These are phyloP conservation scores for Macrophomina phaseolina DNA, from an alignment of 2,329 filamentous ascomycete species.

Conservation along the genomic window DNA sequence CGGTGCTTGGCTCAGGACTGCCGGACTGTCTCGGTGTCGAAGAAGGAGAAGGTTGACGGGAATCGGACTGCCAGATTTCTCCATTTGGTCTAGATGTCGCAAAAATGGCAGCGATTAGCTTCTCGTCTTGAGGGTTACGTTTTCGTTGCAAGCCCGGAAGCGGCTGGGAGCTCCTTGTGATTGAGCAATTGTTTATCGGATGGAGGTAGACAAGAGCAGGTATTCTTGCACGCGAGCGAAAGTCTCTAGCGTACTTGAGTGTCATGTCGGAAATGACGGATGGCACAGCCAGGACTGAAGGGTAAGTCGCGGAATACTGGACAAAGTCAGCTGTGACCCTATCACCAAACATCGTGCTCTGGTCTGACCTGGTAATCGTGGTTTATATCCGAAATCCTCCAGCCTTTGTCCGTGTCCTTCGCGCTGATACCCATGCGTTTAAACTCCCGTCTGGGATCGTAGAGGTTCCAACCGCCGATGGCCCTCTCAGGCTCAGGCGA, in stretches of 20 bases:
- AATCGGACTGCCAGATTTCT: constrained; percentile 18
- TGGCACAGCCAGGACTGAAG: constrained; percentile 82
- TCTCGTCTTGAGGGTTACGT: constrained; percentile 94
- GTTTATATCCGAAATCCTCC: constrained; percentile 92
- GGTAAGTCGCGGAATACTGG: constrained; percentile 89
- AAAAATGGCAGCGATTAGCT: constrained; percentile 90
- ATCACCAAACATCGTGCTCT: background rate
- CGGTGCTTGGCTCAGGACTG: constrained; percentile 42
- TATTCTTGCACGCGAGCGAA: constrained; percentile 87
- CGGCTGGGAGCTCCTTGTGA: constrained; percentile 93
- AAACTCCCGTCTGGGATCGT: constrained; percentile 86
- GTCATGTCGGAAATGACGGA: constrained; percentile 94
- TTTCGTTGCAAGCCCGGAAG: constrained; percentile 84
- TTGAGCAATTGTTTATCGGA: constrained; percentile 93
- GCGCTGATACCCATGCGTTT: constrained; percentile 84
- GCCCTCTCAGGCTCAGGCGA: constrained; percentile 74
- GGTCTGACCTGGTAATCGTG: constrained; percentile 71
- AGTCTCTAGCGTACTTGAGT: constrained; percentile 88
- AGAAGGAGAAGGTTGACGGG: constrained; percentile 14
- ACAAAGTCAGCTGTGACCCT: background rate
- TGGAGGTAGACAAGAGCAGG: constrained; percentile 94
- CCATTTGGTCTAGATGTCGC: constrained; percentile 61
- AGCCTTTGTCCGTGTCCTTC: constrained; percentile 78
- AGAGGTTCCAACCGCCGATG: constrained; percentile 81
- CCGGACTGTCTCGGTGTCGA: constrained; percentile 36